Conservation (phyloP, 2,329 filamentous ascomycete species). For the Trichoderma sp. region DNA sequence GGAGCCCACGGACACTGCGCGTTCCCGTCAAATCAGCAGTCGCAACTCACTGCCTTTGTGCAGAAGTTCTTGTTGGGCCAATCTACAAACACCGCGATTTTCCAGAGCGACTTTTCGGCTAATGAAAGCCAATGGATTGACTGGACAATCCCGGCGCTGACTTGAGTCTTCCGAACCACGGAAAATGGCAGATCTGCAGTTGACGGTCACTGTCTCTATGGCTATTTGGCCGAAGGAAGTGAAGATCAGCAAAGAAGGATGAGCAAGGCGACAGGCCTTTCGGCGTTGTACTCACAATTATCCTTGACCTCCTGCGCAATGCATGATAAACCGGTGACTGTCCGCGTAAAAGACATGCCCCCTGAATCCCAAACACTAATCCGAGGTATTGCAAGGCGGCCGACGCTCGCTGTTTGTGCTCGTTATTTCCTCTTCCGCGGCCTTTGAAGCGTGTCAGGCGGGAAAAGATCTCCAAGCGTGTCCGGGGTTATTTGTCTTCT, state of each 20-base stretch:
- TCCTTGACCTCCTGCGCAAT: too few relatives aligned
- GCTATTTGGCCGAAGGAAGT: too few relatives aligned
- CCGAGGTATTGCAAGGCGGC: too few relatives aligned
- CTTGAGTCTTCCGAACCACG: background rate
- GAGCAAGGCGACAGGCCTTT: background rate
- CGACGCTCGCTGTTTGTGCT: too few relatives aligned
- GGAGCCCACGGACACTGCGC: slow-evolving; percentile 18
- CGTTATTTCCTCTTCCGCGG: too few relatives aligned
- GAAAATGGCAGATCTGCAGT: background rate
- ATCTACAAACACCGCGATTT: slow-evolving; percentile 6
- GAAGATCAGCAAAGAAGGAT: background rate
- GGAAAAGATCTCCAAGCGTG: too few relatives aligned
- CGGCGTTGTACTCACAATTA: too few relatives aligned
- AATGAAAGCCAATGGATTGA: slow-evolving; percentile 17
- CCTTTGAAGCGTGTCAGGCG: too few relatives aligned
- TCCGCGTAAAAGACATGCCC: too few relatives aligned
- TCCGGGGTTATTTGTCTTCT: too few relatives aligned
- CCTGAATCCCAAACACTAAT: too few relatives aligned
- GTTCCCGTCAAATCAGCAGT: slow-evolving; percentile 14
- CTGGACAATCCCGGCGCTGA: background rate
- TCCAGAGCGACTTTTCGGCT: slow-evolving; percentile 16
- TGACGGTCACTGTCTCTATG: background rate
- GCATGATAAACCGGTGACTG: too few relatives aligned
- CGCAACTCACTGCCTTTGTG: slow-evolving; percentile 15
- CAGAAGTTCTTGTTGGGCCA: slow-evolving; percentile 13